Conservation (phyloP, 2,329 filamentous ascomycete genomes). For the Bipolaris cookei region DNA sequence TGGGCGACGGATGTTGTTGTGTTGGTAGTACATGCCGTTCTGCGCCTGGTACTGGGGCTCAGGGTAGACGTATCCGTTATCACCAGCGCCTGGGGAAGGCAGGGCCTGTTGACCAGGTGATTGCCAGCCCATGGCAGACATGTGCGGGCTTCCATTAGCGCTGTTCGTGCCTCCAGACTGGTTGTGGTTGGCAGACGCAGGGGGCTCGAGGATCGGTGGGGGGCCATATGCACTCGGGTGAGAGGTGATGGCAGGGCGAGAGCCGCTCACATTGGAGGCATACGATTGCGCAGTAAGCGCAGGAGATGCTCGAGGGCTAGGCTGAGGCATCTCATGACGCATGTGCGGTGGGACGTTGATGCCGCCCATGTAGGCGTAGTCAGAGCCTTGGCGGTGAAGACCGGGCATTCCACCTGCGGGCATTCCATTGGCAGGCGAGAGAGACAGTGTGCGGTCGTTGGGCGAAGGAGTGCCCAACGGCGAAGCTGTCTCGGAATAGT, state of each 20-base stretch:
- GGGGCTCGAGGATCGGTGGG: slow-evolving; percentile 81
- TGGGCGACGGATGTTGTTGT: slow-evolving; percentile 72
- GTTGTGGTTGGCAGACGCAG: slow-evolving; percentile 77
- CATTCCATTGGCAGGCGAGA: slow-evolving; percentile 80
- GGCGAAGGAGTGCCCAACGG: slow-evolving; percentile 83
- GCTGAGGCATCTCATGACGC: slow-evolving; percentile 73
- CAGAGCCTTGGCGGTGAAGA: slow-evolving; percentile 70
- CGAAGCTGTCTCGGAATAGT: slow-evolving; percentile 73
- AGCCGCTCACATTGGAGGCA: slow-evolving; percentile 60
- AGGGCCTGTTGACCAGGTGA: slow-evolving; percentile 78
- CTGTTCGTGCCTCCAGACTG: slow-evolving; percentile 66
- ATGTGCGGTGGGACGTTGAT: slow-evolving; percentile 84
- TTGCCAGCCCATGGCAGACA: slow-evolving; percentile 81
- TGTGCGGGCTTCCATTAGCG: slow-evolving; percentile 84
- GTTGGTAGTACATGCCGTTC: slow-evolving; percentile 73
- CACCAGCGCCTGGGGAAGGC: slow-evolving; percentile 72
- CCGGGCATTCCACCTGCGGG: slow-evolving; percentile 66
- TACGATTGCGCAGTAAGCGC: slow-evolving; percentile 68
- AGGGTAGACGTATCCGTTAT: slow-evolving; percentile 79
- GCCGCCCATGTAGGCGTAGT: slow-evolving; percentile 78
- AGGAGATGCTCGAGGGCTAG: slow-evolving; percentile 70
- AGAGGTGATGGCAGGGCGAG: slow-evolving; percentile 73
- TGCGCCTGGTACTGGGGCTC: slow-evolving; percentile 70
- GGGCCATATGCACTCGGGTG: slow-evolving; percentile 85
- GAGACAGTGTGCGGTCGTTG: slow-evolving; percentile 76